Evolutionary conservation across 192 early-diverging fungal genomes (phyloP), one percentile per base, ranked within the genome.

Genomic region (Fimicolochytrium jonesii): DNA sequence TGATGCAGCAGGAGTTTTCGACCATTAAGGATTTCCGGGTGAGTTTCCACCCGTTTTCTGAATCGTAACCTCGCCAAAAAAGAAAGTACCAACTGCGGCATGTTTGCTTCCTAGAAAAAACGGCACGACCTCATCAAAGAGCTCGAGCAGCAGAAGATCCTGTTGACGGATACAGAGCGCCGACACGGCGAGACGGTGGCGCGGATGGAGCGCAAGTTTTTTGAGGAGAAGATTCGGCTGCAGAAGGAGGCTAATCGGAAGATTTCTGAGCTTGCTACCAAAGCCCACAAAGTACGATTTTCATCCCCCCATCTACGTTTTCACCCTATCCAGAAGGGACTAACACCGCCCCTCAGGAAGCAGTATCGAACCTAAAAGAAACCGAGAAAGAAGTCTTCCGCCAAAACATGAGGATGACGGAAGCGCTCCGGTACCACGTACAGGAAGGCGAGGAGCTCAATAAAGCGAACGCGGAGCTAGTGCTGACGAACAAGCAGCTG

Each of bases 1-100:
- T 84, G 26, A 83, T 86, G 79, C 78, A 86, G 46, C 69, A 82
- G 34, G 83, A 86, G 54, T 81, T 84, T 70, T 67, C 77, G 1
- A 78, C 78, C 34, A 78, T 86, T 50, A 86, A 86, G 49, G 83
- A 86, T 69, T 86, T 86, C 59, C 53, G 79, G 58, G 83, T 85
- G 74, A 28, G 50, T 6, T 42, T 42, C n/a, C n/a, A n/a, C n/a
- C n/a, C n/a, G n/a, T n/a, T n/a, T n/a, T n/a, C n/a, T n/a, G n/a
- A n/a, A n/a, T n/a, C n/a, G n/a, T n/a, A n/a, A n/a, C n/a, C n/a
- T n/a, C n/a, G n/a, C n/a, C n/a, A n/a, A n/a, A n/a, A n/a, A n/a
- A n/a, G n/a, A n/a, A n/a, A n/a, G n/a, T n/a, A n/a, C n/a, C n/a
- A n/a, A n/a, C n/a, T n/a, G n/a, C n/a, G n/a, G n/a, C n/a, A n/a